These are phyloP conservation scores for Calocera cornea DNA, from an alignment of 768 basidiomycete species.

Conservation along the genomic window DNA sequence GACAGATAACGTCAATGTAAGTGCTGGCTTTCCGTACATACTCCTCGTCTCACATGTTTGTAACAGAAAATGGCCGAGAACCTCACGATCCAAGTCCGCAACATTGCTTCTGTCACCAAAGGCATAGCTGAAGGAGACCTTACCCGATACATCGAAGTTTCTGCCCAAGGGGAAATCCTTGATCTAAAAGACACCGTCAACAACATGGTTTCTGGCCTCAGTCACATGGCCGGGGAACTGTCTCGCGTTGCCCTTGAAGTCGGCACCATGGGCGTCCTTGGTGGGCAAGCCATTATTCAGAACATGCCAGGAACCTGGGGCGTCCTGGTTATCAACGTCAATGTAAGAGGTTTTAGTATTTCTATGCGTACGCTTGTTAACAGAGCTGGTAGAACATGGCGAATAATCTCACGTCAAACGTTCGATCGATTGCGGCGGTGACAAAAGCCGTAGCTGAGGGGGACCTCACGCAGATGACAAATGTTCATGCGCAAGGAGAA, in stretches of 20 bases:
- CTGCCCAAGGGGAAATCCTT: conserved; percentile 33
- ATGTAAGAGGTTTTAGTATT: conserved; percentile 32
- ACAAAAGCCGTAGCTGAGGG: conserved; percentile 66
- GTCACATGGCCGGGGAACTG: conserved; percentile 32
- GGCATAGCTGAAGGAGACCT: conserved; percentile 89
- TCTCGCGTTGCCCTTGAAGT: conserved; percentile 80
- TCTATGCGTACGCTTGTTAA: conserved; percentile 31
- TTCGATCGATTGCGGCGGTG: conserved; percentile 65
- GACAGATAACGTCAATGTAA: conserved; percentile 38
- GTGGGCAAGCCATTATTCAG: conserved; percentile 74
- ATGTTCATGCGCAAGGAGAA: conserved; percentile 61
- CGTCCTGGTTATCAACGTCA: conserved; percentile 67
- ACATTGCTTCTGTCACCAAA: conserved; percentile 86
- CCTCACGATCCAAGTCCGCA: conserved; percentile 80
- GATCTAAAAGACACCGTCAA: conserved; percentile 39
- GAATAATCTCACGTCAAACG: conserved; percentile 69
- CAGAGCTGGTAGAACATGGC: conserved; percentile 66
- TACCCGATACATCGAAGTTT: conserved; percentile 51
- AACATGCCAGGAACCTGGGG: conserved; percentile 92
- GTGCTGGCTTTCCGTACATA: conserved; percentile 36
- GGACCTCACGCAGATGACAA: conserved; percentile 65
- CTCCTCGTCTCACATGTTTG: conserved; percentile 5
- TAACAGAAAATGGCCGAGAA: conserved; percentile 76
- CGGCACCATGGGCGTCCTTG: conserved; percentile 82
- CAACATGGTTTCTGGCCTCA: conserved; percentile 35